phyloP scores from a whole-genome alignment of 257 asterid species.

The Forsythia suspensa region DNA sequence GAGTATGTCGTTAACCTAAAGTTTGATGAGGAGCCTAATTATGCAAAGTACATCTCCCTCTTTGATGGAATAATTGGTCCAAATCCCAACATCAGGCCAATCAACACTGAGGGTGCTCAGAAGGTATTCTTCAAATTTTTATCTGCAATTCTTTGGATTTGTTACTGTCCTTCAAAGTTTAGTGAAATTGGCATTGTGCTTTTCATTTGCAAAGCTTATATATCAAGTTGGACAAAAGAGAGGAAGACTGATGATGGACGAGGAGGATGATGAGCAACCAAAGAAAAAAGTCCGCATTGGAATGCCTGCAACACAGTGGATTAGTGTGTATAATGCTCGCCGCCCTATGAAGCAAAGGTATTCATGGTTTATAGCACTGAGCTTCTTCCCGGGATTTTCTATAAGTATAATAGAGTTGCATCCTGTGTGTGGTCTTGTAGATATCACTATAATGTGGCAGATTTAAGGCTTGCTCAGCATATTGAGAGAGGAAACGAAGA shows the following conservation, averaged over 20 bases:
- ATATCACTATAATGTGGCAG: constrained; percentile 75
- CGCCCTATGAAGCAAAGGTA: constrained; percentile 74
- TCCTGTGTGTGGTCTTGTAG: constrained; percentile 34
- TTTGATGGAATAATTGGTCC: constrained; percentile 71
- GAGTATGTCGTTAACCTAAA: constrained; percentile 55
- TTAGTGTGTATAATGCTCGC: constrained; percentile 60
- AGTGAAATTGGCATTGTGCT: constrained; percentile 3
- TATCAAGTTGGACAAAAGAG: constrained; percentile 67
- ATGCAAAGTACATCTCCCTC: constrained; percentile 60
- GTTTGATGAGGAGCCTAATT: constrained; percentile 73
- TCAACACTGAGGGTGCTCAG: constrained; percentile 69
- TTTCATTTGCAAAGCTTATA: constrained; percentile 35
- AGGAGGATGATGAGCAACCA: constrained; percentile 57
- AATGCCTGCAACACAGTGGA: constrained; percentile 71
- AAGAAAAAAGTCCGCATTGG: constrained; percentile 72
- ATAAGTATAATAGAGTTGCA: constrained; percentile 2
- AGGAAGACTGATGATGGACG: constrained; percentile 47
- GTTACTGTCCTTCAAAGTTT: constrained; percentile 15
- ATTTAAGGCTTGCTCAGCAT: constrained; percentile 60
- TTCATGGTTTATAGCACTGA: neutral
- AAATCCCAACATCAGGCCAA: constrained; percentile 63
- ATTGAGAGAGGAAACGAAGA: constrained; percentile 74
- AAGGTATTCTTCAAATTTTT: constrained; percentile 40
- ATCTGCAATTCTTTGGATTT: constrained; percentile 2
- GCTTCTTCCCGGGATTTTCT: neutral